These are phyloP conservation scores for Aspergillus phoenicis DNA, from an alignment of 2,329 filamentous ascomycete genomes.

Conservation along the genomic window DNA sequence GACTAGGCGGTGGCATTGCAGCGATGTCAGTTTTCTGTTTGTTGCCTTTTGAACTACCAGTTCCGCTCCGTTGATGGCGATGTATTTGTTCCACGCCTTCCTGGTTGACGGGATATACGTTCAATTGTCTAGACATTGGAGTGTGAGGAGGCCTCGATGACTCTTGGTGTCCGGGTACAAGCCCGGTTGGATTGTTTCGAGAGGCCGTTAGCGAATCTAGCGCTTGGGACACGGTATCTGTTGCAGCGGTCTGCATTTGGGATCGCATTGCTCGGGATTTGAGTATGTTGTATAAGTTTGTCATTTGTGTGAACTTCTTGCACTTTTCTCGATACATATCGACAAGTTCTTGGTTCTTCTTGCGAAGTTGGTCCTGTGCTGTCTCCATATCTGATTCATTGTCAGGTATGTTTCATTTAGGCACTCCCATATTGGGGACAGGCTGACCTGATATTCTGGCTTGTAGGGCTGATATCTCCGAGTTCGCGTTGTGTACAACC, in stretches of 20 bases:
- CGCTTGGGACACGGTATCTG: slow-evolving; percentile 53
- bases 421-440: slow-evolving; percentile 23
- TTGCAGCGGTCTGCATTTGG: slow-evolving; percentile 58
- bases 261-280: slow-evolving; percentile 59
- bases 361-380: slow-evolving; percentile 65
- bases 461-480: slow-evolving; percentile 68
- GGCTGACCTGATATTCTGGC: slow-evolving; percentile 62
- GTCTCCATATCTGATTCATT: slow-evolving; percentile 55
- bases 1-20: slow-evolving; percentile 36
- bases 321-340: slow-evolving; percentile 70
- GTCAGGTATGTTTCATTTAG: neutral
- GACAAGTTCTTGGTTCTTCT: slow-evolving; percentile 72
- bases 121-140: slow-evolving; percentile 25
- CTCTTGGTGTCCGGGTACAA: slow-evolving; percentile 14
- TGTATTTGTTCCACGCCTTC: slow-evolving; percentile 42
- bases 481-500: slow-evolving; percentile 72
- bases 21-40: slow-evolving; percentile 25
- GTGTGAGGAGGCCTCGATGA: slow-evolving; percentile 29
- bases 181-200: slow-evolving; percentile 18
- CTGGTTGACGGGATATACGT: slow-evolving; percentile 24
- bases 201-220: slow-evolving; percentile 40
- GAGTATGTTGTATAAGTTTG: slow-evolving; percentile 61
- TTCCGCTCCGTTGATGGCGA: slow-evolving; percentile 44
- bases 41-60: slow-evolving; percentile 37
- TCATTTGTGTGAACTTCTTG: slow-evolving; percentile 68